These are phyloP conservation scores for Pseudocercospora ulei DNA, from an alignment of 2,329 filamentous ascomycete genomes.

Conservation along the genomic window DNA sequence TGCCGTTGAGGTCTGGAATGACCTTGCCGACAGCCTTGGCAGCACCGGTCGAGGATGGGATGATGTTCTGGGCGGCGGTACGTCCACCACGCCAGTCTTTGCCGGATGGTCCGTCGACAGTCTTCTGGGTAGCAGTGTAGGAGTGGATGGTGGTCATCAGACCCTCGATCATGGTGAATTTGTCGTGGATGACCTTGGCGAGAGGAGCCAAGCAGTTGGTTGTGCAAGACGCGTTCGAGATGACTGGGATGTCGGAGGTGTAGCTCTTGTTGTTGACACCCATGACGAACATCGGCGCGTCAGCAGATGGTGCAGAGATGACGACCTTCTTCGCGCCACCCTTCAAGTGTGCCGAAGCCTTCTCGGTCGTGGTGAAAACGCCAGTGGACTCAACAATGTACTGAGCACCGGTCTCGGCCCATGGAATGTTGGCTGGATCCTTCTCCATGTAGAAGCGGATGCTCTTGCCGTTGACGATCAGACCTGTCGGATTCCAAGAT, in stretches of 20 bases:
- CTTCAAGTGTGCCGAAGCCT: constrained; percentile 87
- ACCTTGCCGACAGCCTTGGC: constrained; percentile 99
- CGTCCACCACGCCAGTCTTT: constrained; percentile 99
- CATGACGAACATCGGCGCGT: constrained; percentile 99
- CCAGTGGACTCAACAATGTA: constrained; percentile 97
- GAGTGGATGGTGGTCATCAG: constrained; percentile 99
- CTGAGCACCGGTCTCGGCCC: constrained; percentile 73
- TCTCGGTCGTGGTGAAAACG: constrained; percentile 98
- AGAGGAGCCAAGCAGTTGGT: constrained; percentile 99
- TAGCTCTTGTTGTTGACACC: constrained; percentile 95
- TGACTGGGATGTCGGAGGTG: constrained; percentile 80
- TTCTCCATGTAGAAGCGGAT: constrained; percentile 91
- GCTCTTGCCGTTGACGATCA: constrained; percentile 87
- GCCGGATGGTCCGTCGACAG: constrained; percentile 88
- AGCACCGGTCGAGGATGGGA: constrained; percentile 96
- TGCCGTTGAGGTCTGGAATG: constrained; percentile 94
- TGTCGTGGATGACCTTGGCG: constrained; percentile 98
- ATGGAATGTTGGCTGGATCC: constrained; percentile 83
- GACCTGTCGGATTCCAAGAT: too few relatives aligned
- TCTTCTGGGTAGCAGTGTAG: constrained; percentile 99
- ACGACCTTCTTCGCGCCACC: constrained; percentile 92
- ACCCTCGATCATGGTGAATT: constrained; percentile 94
- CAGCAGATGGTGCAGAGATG: constrained; percentile 79
- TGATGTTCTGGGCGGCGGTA: constrained; percentile 98
- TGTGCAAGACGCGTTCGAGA: constrained; percentile 99